Evolutionary conservation across 176 grass and related monocot species (phyloP).

Genomic region (Lolium multiflorum): DNA sequence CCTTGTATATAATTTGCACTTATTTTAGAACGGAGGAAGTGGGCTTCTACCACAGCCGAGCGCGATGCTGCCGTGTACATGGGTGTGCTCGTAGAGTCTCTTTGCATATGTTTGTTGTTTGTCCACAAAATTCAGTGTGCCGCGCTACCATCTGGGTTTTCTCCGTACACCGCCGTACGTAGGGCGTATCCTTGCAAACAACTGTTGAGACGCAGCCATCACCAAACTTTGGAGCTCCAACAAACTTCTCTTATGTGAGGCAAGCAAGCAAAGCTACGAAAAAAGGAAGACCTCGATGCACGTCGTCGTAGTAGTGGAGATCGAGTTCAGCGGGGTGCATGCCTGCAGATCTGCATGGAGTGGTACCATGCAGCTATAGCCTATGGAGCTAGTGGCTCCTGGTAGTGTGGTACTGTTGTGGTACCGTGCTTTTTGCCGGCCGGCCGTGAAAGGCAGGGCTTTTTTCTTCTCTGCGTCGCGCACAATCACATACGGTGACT

Average conservation of each 20-base stretch:
- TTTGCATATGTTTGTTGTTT: no score
- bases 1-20: no score
- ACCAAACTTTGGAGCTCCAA: not conserved
- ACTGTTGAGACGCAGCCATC: not conserved
- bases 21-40: no score
- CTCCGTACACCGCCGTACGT: no score
- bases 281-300: not conserved
- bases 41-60: no score
- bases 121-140: no score
- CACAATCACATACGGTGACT: no score
- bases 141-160: no score
- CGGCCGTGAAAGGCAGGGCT: not conserved
- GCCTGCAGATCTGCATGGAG: not conserved
- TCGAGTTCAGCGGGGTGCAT: not conserved
- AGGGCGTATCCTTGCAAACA: not conserved
- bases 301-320: not conserved
- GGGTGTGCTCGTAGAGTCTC: no score
- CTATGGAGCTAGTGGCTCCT: not conserved
- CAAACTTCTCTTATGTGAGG: not conserved
- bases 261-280: constrained; percentile 10
- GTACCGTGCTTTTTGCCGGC: not conserved
- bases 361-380: not conserved
- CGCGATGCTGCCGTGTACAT: no score
- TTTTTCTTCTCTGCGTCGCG: not conserved
- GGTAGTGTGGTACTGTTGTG: not conserved